Conservation (phyloP, 2,329 filamentous ascomycete species). For the Botrytis cinerea region DNA sequence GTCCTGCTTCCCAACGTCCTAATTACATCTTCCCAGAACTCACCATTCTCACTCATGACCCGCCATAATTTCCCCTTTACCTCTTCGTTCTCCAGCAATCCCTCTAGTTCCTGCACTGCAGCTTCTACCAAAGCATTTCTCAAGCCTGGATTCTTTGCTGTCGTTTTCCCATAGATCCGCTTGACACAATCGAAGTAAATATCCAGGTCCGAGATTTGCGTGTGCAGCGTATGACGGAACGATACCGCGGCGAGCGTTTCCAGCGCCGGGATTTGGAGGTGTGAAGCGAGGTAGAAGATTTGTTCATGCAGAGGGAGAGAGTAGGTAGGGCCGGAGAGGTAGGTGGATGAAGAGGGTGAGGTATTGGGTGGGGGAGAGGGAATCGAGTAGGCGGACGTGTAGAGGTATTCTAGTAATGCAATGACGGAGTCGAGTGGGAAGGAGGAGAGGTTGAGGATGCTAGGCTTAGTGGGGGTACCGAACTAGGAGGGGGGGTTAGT, state of each 20-base stretch:
- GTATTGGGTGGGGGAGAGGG: not conserved
- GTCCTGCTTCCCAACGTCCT: conserved; percentile 18
- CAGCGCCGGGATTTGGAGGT: conserved; percentile 26
- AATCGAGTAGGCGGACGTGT: conserved; percentile 30
- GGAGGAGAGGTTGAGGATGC: conserved; percentile 27
- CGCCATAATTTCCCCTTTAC: conserved; percentile 25
- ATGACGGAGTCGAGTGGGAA: conserved; percentile 25
- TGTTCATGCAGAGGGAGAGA: conserved; percentile 30
- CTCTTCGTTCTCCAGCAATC: conserved; percentile 24
- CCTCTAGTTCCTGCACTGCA: conserved; percentile 29
- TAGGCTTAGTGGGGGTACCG: not conserved
- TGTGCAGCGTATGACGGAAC: conserved; percentile 28
- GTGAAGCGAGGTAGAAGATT: conserved; percentile 30
- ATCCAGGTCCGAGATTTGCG: conserved; percentile 22
- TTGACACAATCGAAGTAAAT: conserved; percentile 26
- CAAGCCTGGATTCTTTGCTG: conserved; percentile 20
- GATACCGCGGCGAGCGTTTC: conserved; percentile 22
- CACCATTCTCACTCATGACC: conserved; percentile 25
- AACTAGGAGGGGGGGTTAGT: conserved; percentile 12
- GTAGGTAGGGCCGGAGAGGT: conserved; percentile 11
- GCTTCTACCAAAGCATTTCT: conserved; percentile 29
- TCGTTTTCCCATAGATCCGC: conserved; percentile 27
- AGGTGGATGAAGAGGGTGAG: conserved; percentile 22
- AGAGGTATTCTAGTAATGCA: conserved; percentile 35
- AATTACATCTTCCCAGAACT: conserved; percentile 33